Percentiles rank a stretch among this genome's conserved stretches.
Conservation (phyloP, 139 green algal species). For the Microglena sp. region DNA sequence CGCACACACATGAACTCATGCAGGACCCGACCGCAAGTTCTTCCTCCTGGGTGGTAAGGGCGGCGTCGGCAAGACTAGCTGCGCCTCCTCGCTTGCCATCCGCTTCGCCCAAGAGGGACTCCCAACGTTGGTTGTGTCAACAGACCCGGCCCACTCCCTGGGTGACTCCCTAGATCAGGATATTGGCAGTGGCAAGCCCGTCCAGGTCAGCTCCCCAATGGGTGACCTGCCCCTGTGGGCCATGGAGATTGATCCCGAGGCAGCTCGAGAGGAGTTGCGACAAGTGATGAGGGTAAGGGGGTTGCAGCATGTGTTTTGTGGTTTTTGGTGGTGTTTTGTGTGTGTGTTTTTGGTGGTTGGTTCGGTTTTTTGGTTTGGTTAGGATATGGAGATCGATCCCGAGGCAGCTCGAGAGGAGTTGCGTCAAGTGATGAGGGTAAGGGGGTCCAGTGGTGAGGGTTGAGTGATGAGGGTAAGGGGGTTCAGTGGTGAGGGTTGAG, state of each 20-base stretch:
- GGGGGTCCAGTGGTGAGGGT: too few relatives aligned
- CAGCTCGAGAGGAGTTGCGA: conserved; percentile 47
- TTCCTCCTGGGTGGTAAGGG: conserved; percentile 93
- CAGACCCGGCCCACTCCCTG: conserved; percentile 96
- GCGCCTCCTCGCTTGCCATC: conserved; percentile 67
- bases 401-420: conserved; percentile 54
- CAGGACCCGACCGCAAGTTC: conserved; percentile 39
- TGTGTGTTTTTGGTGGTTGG: too few relatives aligned
- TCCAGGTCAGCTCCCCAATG: conserved; percentile 47
- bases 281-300: too few relatives aligned
- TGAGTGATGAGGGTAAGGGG: too few relatives aligned
- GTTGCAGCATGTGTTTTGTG: too few relatives aligned
- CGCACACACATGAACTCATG: too few relatives aligned
- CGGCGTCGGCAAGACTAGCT: conserved; percentile 95
- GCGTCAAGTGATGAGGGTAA: conserved; percentile 20
- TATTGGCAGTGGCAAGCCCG: conserved; percentile 75
- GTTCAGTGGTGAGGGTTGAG: too few relatives aligned
- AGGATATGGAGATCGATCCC: conserved; percentile 77
- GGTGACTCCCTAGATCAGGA: conserved; percentile 90
- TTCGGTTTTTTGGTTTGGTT: too few relatives aligned
- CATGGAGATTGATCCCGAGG: conserved; percentile 75
- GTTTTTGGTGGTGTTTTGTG: too few relatives aligned
- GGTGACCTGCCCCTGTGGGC: conserved; percentile 74
- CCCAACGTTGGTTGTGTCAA: conserved; percentile 90
- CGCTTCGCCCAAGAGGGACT: conserved; percentile 58